A percentile compares a stretch with the other conserved stretches of the same genome.
Conservation (phyloP, 805 yeast genomes). For the Torulaspora franciscae region DNA sequence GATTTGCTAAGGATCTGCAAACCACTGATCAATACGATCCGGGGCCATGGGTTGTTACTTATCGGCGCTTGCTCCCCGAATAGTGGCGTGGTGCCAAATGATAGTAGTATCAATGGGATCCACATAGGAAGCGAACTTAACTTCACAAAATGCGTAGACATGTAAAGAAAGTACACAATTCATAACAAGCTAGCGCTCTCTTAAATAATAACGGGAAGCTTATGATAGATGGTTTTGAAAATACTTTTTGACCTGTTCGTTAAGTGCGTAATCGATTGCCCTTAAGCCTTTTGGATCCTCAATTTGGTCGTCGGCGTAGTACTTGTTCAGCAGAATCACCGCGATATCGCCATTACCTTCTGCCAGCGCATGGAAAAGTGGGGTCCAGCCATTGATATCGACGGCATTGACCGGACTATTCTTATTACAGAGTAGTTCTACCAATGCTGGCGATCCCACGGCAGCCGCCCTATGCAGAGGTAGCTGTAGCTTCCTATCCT, state of each 20-base stretch:
- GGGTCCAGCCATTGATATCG: constrained; percentile 75
- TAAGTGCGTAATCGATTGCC: constrained; percentile 51
- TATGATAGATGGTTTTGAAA: constrained; percentile 24
- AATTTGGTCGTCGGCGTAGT: constrained; percentile 58
- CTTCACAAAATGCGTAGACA: constrained; percentile 21
- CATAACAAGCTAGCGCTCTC: neutral
- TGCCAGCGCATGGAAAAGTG: constrained; percentile 83
- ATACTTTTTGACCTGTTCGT: constrained; percentile 45
- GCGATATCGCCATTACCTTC: constrained; percentile 86
- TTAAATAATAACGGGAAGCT: constrained; percentile 1
- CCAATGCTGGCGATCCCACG: constrained; percentile 57
- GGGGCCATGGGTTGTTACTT: constrained; percentile 75
- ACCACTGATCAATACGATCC: constrained; percentile 63
- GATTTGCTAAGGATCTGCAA: constrained; percentile 70
- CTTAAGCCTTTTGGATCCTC: constrained; percentile 50
- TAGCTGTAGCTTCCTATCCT: constrained; percentile 60
- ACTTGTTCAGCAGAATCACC: constrained; percentile 46
- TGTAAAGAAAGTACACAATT: constrained; percentile 4
- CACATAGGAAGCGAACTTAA: constrained; percentile 20
- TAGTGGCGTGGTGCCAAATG: constrained; percentile 14
- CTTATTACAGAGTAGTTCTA: constrained; percentile 47
- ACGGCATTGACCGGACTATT: constrained; percentile 62
- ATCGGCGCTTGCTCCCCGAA: constrained; percentile 53
- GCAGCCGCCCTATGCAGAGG: constrained; percentile 84
- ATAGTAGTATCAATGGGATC: constrained; percentile 26